These are phyloP conservation scores for Hymenoscyphus albidus DNA, from an alignment of 2,329 filamentous ascomycete genomes.

Conservation along the genomic window DNA sequence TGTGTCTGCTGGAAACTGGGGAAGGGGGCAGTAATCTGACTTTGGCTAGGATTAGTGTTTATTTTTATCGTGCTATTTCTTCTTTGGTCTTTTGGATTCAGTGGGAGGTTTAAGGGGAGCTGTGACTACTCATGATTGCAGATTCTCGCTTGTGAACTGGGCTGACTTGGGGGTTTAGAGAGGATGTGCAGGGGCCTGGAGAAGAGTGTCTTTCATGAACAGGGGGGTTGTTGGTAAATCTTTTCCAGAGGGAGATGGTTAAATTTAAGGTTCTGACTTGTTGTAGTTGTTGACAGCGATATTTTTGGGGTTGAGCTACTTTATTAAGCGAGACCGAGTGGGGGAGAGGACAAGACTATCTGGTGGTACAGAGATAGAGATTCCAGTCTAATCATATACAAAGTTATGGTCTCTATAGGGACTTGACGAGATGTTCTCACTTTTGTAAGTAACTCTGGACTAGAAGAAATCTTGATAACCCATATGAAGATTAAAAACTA, in stretches of 20 bases:
- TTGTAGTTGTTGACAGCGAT: conserved; percentile 1
- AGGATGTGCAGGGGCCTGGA: not conserved
- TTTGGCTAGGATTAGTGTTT: not conserved
- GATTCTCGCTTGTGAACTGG: no score
- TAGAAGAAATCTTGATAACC: no score
- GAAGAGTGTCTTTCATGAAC: not conserved
- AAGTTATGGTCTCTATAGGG: not conserved
- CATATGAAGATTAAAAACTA: not conserved
- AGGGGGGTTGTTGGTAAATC: not conserved
- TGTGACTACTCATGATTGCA: no score
- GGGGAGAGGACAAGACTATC: not conserved
- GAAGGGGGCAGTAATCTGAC: not conserved
- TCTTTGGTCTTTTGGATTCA: not conserved
- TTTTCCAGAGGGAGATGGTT: not conserved
- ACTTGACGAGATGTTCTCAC: no score
- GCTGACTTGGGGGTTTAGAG: not conserved
- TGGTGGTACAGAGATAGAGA: not conserved
- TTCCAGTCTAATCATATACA: no score
- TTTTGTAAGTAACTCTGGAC: no score
- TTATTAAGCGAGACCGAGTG: not conserved
- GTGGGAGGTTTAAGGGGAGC: no score
- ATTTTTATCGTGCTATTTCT: not conserved
- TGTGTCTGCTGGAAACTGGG: not conserved
- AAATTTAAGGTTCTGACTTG: not conserved
- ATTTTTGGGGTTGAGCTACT: not conserved